Evolutionary conservation across 768 basidiomycete species (phyloP), one percentile per base, ranked within the genome.

Genomic region (Boletus vinaceobasis): DNA sequence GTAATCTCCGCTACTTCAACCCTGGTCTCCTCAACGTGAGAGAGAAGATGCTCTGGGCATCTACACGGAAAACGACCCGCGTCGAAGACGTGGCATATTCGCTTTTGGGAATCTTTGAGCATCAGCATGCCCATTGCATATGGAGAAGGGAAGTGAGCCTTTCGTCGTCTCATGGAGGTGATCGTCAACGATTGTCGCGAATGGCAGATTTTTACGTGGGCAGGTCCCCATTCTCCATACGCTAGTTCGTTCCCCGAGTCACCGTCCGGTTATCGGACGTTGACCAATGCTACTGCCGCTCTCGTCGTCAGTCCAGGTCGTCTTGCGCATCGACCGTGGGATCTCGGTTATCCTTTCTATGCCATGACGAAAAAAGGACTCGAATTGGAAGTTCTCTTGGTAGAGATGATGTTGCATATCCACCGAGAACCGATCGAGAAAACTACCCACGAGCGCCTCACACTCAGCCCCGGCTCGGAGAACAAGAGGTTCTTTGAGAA

Each of bases 41-140:
- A 11, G 61, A 65, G 36, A 60, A 60, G 21, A 55, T 70, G 55
- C 43, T 54, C 7, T 64, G 69, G 69, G 67, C 68, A 2, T 58
- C 66, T 1, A 37, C 40, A 31, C 53, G 69, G 46, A 49, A 45
- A 8, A 70, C 69, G 17, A 69, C 66, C 7, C 62, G 60, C 26
- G 40, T 50, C 9, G 68, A 70, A 52, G 67, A 70, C 13, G 51
- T 55, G 14, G 61, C 68, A 17, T 67, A 67, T 38, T 65, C 57
- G 5, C 56, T 68, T 33, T 23, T 70, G n/a, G 68, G 66, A 6
- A 56, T 68, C 26, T 58, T 68, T 29, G 49, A 68, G n/a, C 35
- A 56, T 68, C 44, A 59, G 50, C 37, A 58, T 70, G 37, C 47
- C 54, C 10, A 58, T 68, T 8, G 57, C 57, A 10, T 68, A 70